A percentile compares a stretch with the other conserved stretches of the same genome.
Conservation (phyloP, 108 stramenopile genomes). For the Nitzschia putrida region DNA sequence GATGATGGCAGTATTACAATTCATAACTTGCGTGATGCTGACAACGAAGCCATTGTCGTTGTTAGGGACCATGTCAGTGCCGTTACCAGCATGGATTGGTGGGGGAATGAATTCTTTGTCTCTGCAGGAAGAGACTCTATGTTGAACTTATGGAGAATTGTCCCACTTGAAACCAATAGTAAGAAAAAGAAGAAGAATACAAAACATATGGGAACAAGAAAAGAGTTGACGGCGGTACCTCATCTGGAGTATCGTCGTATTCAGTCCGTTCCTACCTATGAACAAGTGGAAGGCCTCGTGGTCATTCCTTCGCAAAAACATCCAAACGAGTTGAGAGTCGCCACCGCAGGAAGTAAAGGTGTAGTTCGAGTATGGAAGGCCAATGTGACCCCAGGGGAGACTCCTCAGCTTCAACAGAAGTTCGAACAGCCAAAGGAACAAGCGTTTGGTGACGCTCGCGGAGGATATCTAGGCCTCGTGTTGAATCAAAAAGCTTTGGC, state of each 20-base stretch:
- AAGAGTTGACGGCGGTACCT: not conserved
- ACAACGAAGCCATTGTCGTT: slow-evolving; percentile 53
- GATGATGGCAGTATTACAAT: slow-evolving; percentile 83
- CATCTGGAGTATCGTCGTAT: slow-evolving; percentile 55
- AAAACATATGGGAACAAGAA: slow-evolving; percentile 15
- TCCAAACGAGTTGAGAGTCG: slow-evolving; percentile 50
- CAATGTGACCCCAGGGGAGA: slow-evolving; percentile 28
- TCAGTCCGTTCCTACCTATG: slow-evolving; percentile 78
- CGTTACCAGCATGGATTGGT: slow-evolving; percentile 85
- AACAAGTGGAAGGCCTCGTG: slow-evolving; percentile 81
- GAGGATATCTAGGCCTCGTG: slow-evolving; percentile 63
- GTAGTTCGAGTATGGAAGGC: slow-evolving; percentile 73
- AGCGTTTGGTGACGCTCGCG: slow-evolving; percentile 77
- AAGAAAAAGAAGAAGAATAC: slow-evolving; percentile 50
- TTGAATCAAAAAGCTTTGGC: slow-evolving; percentile 25
- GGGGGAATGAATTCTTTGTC: slow-evolving; percentile 58
- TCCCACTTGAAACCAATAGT: slow-evolving; percentile 52
- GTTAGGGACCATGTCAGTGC: slow-evolving; percentile 86
- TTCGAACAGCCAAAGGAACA: slow-evolving; percentile 50
- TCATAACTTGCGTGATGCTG: slow-evolving; percentile 65
- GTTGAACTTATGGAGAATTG: slow-evolving; percentile 85
- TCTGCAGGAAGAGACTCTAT: slow-evolving; percentile 80
- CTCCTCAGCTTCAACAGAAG: slow-evolving; percentile 51
- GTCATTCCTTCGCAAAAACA: slow-evolving; percentile 49
- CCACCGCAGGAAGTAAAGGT: slow-evolving; percentile 81